These are phyloP conservation scores for Fusarium sp. DNA, from an alignment of 2,329 filamentous ascomycete species.

Conservation along the genomic window DNA sequence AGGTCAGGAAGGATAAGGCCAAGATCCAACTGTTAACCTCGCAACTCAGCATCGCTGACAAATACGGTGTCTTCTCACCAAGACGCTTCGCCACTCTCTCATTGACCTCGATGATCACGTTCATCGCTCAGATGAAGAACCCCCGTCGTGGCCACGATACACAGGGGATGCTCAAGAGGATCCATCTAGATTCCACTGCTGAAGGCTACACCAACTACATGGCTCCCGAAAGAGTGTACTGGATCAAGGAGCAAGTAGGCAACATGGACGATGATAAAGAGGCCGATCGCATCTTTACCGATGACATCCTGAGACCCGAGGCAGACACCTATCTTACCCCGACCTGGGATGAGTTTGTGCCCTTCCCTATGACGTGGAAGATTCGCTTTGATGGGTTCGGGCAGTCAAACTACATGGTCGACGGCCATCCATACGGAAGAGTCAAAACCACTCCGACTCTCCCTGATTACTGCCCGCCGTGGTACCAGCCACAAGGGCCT, in stretches of 20 bases:
- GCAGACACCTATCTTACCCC: conserved; percentile 36
- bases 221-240: conserved; percentile 26
- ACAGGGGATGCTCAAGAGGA: conserved; percentile 26
- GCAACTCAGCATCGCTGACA: conserved; percentile 31
- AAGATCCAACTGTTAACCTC: too few species aligned
- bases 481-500: conserved; percentile 9
- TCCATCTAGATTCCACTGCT: conserved; percentile 15
- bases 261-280: conserved; percentile 6
- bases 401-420: conserved; percentile 9
- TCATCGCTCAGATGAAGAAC: conserved; percentile 33
- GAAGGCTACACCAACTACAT: conserved; percentile 40
- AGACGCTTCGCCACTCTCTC: conserved; percentile 21
- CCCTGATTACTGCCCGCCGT: conserved; percentile 8
- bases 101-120: conserved; percentile 30
- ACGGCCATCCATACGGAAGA: background rate
- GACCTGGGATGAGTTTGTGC: conserved; percentile 39
- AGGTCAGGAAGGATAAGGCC: too few species aligned
- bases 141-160: conserved; percentile 28
- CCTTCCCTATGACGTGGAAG: conserved; percentile 28
- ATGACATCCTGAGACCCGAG: conserved; percentile 14
- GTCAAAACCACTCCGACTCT: background rate
- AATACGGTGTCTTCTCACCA: conserved; percentile 24
- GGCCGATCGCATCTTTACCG: background rate
- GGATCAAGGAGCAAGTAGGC: conserved; percentile 10
- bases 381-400: conserved; percentile 29